Evolutionary conservation across 2,329 filamentous ascomycete species (phyloP), one percentile per base, ranked within the genome.

Genomic region (Penicillium sumatraense): DNA sequence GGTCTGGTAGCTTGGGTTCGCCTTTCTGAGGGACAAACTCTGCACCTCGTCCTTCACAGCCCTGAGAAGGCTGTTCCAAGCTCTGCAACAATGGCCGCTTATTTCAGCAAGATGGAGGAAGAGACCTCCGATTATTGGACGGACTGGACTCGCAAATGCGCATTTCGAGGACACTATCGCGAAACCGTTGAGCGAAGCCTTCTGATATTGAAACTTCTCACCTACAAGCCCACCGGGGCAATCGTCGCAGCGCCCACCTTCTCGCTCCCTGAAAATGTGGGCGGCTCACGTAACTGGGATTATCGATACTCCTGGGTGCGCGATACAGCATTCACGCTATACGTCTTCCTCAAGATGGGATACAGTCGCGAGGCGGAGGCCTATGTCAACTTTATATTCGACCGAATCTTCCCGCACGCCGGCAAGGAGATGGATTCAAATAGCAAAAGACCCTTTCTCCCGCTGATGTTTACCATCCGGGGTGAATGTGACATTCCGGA

Each of bases 401-500:
- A 89, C 61, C 83, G 88, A 9, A 85, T 92, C 57, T 68, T 73
- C 51, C 71, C 71, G 7, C 68, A 70, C 29, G 51, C 66, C 7
- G 78, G 83, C 27, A 80, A 84, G 56, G 86, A 86, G 1, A 80
- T 84, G n/a, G 77, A 77, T 7, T 69, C 81, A 1, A 83, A 87
- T 47, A 84, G 85, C 26, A 85, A 69, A 14, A 58, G 66, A 2
- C 66, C 83, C 0, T 71, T 73, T 51, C 74, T 93, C 31, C 89
- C 89, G 11, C 90, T 93, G 67, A 92, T 93, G 89, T 91, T 92
- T 68, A 90, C 87, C 36, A 91, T 93, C 61, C 81, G 85, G 21
- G 89, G 89, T 44, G 86, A 86, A 41, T 91, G 88, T 1, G 86
- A 91, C 35, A 89, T 92, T 33, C 88, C 89, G 0, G 89, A 91